Base-by-base conservation (phyloP, 2,329 filamentous ascomycete species). In the Penicillium frequentans region DNA sequence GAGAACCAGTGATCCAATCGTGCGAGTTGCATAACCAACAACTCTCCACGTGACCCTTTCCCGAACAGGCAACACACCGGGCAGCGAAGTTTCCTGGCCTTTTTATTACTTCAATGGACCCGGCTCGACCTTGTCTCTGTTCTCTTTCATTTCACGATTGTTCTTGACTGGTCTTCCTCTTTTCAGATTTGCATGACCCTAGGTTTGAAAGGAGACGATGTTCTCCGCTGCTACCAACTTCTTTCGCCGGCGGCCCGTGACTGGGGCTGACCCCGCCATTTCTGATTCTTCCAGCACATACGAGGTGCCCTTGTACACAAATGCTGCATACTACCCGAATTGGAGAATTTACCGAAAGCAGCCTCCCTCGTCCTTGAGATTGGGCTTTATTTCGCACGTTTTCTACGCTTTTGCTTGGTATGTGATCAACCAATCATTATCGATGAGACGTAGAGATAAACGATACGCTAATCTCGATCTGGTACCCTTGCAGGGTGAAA, bases 301-400 rank as follows among this genome's bases (percentile, higher is more conserved):
- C 44, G 70, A 77, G 39, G 70, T 77, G 23, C 72, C 75, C 11
- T 68, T 76, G 48, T 77, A 71, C 64, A 67, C 84, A 68, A 95
- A 95, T 73, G 90, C 88, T 23, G 88, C 91, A 19, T 95, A 93
- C 76, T 95, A 91, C 73, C 89, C 90, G n/a, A 93, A 91, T 74
- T 86, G 85, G 77, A 81, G 86, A 57, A 84, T 91, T 64, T 91
- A 92, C 75, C 81, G 83, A 55, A 84, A 87, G 61, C 85, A 90
- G 66, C 89, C 89, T 16, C 90, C 90, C 0, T 89, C 85, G 1
- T 86, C 86, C 54, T 78, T 93, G 68, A 90, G 90, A 70, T 86
- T 91, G 72, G 85, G 85, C 63, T 90, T 88, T 67, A 86, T 93
- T 67, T 92, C 88, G 64, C 88, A 91, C 69, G 86, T 93, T 26